Evolutionary conservation across 176 grass and related monocot genomes (phyloP).

Genomic region (Aechmea fasciata): DNA sequence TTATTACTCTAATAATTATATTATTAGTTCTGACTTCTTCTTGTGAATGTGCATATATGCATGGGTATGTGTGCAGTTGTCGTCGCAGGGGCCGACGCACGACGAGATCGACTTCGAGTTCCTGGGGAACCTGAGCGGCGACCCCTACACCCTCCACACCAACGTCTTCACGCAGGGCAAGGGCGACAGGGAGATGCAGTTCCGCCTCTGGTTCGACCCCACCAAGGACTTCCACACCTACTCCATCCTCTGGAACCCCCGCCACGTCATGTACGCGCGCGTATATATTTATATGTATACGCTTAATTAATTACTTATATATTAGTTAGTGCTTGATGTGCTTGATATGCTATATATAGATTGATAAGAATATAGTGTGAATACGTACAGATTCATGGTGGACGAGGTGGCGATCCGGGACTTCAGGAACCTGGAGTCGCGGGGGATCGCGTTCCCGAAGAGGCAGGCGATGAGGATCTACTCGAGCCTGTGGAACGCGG

Average conservation of each 20-base stretch:
- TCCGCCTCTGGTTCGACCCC: conserved; percentile 79
- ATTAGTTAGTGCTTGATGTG: no score
- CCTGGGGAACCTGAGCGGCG: conserved; percentile 60
- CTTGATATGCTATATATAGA: no score
- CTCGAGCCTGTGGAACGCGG: conserved; percentile 87
- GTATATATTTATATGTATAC: no score
- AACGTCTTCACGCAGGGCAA: conserved; percentile 82
- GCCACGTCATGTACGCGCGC: conserved; percentile 88
- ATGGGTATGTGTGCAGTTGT: conserved; percentile 24
- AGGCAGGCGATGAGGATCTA: conserved; percentile 81
- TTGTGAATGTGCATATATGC: no score
- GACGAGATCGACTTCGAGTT: conserved; percentile 96
- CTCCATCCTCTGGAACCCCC: conserved; percentile 87
- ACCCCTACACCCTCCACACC: conserved; percentile 75
- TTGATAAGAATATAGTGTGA: no score
- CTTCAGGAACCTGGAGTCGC: conserved; percentile 58
- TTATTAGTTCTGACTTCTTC: no score
- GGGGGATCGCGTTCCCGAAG: conserved; percentile 71
- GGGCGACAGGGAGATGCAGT: conserved; percentile 77
- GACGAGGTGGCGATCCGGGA: conserved; percentile 73
- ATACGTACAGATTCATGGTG: conserved; percentile 89
- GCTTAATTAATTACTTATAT: no score
- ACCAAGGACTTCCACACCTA: conserved; percentile 85
- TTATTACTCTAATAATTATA: not conserved
- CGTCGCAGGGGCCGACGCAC: conserved; percentile 58